Base-by-base conservation (phyloP, 2,329 filamentous ascomycete genomes). In the Diaporthe sp. region DNA sequence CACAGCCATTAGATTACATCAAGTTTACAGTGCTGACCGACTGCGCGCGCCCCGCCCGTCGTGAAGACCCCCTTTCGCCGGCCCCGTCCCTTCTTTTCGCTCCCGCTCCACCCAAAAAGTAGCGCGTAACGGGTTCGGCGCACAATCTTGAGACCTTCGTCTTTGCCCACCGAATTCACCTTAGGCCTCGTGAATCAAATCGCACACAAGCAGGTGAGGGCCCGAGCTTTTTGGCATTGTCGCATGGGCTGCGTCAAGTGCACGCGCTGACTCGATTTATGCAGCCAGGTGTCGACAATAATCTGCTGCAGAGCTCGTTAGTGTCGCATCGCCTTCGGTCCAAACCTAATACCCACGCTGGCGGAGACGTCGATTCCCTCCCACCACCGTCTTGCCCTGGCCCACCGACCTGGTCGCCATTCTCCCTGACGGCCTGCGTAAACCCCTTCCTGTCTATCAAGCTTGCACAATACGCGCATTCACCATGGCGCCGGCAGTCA, bases 401-500 rank as follows among this genome's bases (percentile, higher is more conserved):
- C 25, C 62, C 31, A 51, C 62, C 22, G 31, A 37, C 31, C 31
- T 53, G 65, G 65, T 53, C 65, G 65, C 34, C 44, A 39, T 25
- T 53, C 12, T 68, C 51, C 51, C 62, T 67, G n/a, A 44, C 55
- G 44, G 44, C 19, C 53, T 42, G 28, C 34, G 34, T 10, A 34
- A 44, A 71, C 37, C 61, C 46, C 31, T 53, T 53, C 71, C 8
- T 42, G 22, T 34, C 49, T 62, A 65, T 53, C 71, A 42, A 46
- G 53, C 15, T 53, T 76, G 51, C 75, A 76, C 46, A 42, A 28
- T 3, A 19, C 42, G 31, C 49, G 65, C 65, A 42, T 37, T 37
- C 44, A 72, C 49, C 25, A 82, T 82, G 80, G 78, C 79, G 53
- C 75, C 77, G 28, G 49, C 75, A 53, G 39, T 39, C 34, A 55